Evolutionary conservation across 345 rosid species (phyloP).

Genomic region (Iberis pinnata): DNA sequence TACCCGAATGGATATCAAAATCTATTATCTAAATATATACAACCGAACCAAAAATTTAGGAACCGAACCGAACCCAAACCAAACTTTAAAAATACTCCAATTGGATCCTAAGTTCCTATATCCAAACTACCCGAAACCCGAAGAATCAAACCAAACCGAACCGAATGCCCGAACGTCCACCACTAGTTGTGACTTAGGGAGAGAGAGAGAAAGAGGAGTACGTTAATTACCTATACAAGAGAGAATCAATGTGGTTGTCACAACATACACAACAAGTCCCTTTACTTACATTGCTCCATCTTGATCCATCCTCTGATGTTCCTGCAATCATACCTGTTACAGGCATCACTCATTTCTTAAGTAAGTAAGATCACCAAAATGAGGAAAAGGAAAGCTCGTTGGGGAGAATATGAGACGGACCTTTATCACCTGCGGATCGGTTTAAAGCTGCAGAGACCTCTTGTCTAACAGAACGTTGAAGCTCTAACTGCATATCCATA

Average conservation of each 20-base stretch:
- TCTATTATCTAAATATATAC: too few species aligned
- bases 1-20: too few species aligned
- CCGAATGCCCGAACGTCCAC: too few species aligned
- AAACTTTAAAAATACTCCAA: too few species aligned
- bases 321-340: slow-evolving; percentile 54
- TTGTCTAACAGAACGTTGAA: slow-evolving; percentile 97
- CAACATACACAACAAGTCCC: slow-evolving; percentile 98
- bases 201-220: too few species aligned
- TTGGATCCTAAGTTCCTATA: too few species aligned
- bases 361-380: background rate
- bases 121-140: too few species aligned
- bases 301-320: slow-evolving; percentile 87
- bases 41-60: too few species aligned
- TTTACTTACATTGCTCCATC: slow-evolving; percentile 86
- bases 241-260: slow-evolving; percentile 88
- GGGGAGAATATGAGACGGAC: slow-evolving; percentile 26
- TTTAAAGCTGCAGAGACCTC: slow-evolving; percentile 97
- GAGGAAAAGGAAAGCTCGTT: slow-evolving; percentile 8
- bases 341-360: background rate
- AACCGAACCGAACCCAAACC: too few species aligned
- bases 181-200: too few species aligned
- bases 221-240: slow-evolving; percentile 93
- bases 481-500: slow-evolving; percentile 99
- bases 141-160: too few species aligned
- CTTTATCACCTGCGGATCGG: slow-evolving; percentile 64